Conservation (phyloP, 108 stramenopile species). For the Conticribra guillardii region DNA sequence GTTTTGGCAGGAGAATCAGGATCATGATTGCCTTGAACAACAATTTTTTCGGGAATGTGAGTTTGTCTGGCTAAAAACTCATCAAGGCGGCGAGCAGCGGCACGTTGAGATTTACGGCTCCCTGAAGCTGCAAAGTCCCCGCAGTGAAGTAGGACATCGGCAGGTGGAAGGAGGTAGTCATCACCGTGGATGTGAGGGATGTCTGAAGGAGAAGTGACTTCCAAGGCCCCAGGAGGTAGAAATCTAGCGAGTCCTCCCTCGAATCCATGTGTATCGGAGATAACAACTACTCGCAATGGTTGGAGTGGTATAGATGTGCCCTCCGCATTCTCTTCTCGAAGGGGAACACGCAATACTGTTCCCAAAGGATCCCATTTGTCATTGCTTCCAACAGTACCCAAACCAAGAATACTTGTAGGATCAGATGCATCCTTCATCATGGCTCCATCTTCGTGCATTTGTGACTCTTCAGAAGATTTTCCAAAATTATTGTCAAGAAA, state of each 20-base stretch:
- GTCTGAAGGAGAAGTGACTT: constrained; percentile 1
- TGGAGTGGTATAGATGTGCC: not conserved
- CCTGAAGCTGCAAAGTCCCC: constrained; percentile 75
- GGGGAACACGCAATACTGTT: constrained; percentile 26
- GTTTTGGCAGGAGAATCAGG: constrained; percentile 51
- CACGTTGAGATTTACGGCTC: constrained; percentile 31
- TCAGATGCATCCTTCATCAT: not conserved
- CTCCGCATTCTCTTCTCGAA: constrained; percentile 1
- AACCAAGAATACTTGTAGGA: constrained; percentile 3
- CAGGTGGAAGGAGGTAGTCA: constrained; percentile 56
- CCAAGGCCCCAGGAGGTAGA: not conserved
- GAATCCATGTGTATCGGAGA: constrained; percentile 81
- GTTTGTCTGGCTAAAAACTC: constrained; percentile 66
- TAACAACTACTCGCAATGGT: constrained; percentile 58
- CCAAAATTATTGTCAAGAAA: not conserved
- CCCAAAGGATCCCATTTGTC: constrained; percentile 32
- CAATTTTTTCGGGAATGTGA: constrained; percentile 69
- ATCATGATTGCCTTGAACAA: constrained; percentile 84
- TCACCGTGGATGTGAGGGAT: not conserved
- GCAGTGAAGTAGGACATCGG: constrained; percentile 74
- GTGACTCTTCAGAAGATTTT: not conserved
- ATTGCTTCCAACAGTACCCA: constrained; percentile 9
- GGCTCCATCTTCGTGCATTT: too few relatives aligned
- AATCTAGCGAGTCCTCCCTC: constrained; percentile 54
- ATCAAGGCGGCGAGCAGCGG: constrained; percentile 54